Conservation (phyloP, 352 stramenopile genomes). For the Globisporangium ultimum region DNA sequence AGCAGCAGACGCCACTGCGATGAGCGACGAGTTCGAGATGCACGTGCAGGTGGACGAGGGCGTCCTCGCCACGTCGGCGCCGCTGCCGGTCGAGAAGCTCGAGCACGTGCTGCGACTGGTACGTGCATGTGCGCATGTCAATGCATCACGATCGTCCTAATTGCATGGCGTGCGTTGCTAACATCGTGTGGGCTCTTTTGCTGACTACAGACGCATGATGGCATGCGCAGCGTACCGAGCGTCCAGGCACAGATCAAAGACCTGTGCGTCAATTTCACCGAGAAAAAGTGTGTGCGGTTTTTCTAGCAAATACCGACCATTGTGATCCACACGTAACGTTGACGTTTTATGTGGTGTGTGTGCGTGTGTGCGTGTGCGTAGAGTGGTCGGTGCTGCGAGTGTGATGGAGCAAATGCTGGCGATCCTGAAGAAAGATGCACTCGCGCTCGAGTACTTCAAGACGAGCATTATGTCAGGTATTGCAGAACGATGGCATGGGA, state of each 20-base stretch:
- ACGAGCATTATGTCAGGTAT: conserved; percentile 50
- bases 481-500: too few relatives aligned
- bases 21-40: conserved; percentile 40
- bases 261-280: conserved; percentile 43
- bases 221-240: conserved; percentile 26
- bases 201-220: conserved; percentile 35
- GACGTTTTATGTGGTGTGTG: background rate
- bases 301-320: background rate
- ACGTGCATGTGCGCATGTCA: background rate
- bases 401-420: conserved; percentile 43
- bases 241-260: conserved; percentile 40
- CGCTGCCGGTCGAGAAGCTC: conserved; percentile 39
- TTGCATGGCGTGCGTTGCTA: background rate
- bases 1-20: background rate
- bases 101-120: conserved; percentile 50
- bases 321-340: background rate
- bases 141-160: background rate
- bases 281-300: conserved; percentile 42
- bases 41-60: conserved; percentile 67
- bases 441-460: conserved; percentile 63
- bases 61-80: conserved; percentile 59
- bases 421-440: conserved; percentile 37
- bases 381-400: conserved; percentile 37
- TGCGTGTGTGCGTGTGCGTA: conserved; percentile 11
- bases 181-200: background rate